Evolutionary conservation across 176 grass and related monocot genomes (phyloP).

Genomic region (Alopecurus myosuroides): DNA sequence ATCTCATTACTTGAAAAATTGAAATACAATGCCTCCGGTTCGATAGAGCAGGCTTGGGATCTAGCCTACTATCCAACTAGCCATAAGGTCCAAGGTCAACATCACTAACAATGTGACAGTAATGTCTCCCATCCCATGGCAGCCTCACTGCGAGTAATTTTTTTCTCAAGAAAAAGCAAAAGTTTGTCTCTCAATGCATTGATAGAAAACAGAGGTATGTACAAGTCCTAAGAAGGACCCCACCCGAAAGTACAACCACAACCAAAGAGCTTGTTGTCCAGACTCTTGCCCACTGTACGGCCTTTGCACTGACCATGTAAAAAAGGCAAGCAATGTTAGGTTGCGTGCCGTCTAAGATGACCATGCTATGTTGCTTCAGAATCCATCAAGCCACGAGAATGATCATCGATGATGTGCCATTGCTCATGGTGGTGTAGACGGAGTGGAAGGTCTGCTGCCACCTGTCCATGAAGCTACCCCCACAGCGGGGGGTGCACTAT

Average conservation of each 20-base stretch:
- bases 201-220: neutral
- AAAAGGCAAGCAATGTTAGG: neutral
- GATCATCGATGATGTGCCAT: neutral
- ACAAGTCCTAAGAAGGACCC: neutral
- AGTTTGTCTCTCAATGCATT: neutral
- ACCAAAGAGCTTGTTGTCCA: neutral
- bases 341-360: neutral
- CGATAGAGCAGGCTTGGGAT: neutral
- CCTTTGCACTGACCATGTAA: neutral
- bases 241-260: neutral
- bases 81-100: neutral
- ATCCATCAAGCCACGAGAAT: neutral
- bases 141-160: neutral
- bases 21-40: neutral
- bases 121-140: neutral
- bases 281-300: neutral
- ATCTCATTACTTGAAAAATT: neutral
- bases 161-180: neutral
- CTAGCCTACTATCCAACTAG: neutral
- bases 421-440: neutral
- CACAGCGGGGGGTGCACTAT: neutral
- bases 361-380: neutral
- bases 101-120: neutral
- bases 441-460: neutral
- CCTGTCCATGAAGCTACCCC: neutral